These are phyloP conservation scores for Hibiscus tridactylites DNA, from an alignment of 345 rosid genomes.

Conservation along the genomic window DNA sequence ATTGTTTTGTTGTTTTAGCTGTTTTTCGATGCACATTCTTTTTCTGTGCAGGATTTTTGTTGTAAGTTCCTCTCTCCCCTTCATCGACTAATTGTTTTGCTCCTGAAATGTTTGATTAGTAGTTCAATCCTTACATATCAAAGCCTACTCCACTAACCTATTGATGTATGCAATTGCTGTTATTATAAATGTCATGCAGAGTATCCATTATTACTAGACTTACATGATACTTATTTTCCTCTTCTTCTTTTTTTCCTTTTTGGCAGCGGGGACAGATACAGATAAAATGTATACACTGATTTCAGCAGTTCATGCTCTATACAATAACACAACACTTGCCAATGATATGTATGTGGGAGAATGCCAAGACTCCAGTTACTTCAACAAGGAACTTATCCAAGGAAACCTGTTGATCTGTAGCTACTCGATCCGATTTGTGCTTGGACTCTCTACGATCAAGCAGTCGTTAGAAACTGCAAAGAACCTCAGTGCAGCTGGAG, in stretches of 20 bases:
- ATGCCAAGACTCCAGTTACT: conserved; percentile 75
- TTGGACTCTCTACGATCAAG: conserved; percentile 84
- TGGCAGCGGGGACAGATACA: conserved; percentile 61
- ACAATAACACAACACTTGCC: conserved; percentile 46
- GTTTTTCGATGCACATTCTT: not conserved
- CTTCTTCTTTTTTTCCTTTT: not conserved
- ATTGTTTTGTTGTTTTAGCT: not conserved
- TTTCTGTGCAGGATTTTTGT: not conserved
- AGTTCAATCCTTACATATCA: not conserved
- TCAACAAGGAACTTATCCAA: conserved; percentile 41
- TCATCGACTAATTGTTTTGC: not conserved
- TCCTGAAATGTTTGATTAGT: not conserved
- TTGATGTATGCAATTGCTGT: not conserved
- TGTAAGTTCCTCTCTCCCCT: not conserved
- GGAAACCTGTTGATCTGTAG: conserved; percentile 90
- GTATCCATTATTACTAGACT: not conserved
- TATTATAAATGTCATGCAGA: not conserved
- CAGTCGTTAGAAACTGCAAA: conserved; percentile 66
- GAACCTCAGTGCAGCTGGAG: conserved; percentile 81
- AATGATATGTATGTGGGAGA: conserved; percentile 82
- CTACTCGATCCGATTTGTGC: conserved; percentile 90
- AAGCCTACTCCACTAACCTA: not conserved
- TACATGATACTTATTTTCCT: not conserved
- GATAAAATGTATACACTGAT: conserved; percentile 46
- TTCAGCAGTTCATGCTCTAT: conserved; percentile 70